Evolutionary conservation across 192 early-diverging fungal species (phyloP), one percentile per base, ranked within the genome.

Genomic region (Cetraspora pellucida): DNA sequence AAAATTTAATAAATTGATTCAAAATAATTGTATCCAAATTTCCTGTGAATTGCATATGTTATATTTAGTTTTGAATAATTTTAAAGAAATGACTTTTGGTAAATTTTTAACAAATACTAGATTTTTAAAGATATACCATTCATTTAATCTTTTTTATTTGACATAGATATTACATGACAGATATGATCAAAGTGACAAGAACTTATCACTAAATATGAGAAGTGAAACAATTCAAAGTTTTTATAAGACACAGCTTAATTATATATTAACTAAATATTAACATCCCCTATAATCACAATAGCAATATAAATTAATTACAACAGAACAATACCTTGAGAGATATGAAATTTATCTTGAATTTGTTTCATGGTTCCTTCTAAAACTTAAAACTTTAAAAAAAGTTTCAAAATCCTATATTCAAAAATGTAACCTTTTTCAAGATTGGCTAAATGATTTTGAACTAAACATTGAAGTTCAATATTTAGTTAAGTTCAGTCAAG

Each of bases 61-160:
- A 61, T 11, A 27, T 61, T 61, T 61, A 61, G 21, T 61, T 4
- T 61, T 61, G 3, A 61, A 61, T 61, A 61, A 61, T 61, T 61
- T 61, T 61, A 23, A 61, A 61, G 59, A 61, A 30, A 61, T 23
- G 25, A 23, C 59, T 2, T 61, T 37, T 37, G 19, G 10, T 61
- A 61, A 61, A 30, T 23, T 25, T 61, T 21, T 23, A 23, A 61
- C 37, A 61, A 61, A 30, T 61, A 61, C 25, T 61, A 23, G 59
- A 23, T 61, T 61, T 27, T 61, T 11, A 23, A 61, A 61, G 28
- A 61, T 2, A 61, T 23, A 2, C 13, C 59, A 19, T 61, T 23
- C 10, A 61, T 61, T 61, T 61, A 61, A 61, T 61, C 59, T 61
- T 61, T 23, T 61, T 61, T 61, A 61, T 61, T 21, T 61, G 59